These are phyloP conservation scores for Periconia macrospinosa DNA, from an alignment of 2,329 filamentous ascomycete genomes.

Conservation along the genomic window DNA sequence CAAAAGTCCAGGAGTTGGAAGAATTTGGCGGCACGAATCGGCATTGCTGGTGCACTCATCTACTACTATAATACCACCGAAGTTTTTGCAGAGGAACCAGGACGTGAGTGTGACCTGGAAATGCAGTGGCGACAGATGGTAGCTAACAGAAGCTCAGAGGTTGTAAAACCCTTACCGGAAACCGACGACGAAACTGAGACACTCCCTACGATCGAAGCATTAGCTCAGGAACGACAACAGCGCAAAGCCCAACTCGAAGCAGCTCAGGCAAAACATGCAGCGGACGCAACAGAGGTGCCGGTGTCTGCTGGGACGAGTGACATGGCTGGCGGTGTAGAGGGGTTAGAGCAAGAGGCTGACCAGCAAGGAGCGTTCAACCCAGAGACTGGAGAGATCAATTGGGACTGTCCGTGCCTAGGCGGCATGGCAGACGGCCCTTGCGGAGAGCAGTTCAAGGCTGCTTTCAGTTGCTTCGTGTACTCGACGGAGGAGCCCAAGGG, in stretches of 20 bases:
- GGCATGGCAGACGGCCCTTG: constrained; percentile 97
- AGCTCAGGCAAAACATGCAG: constrained; percentile 18
- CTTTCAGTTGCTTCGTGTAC: constrained; percentile 98
- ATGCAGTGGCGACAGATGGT: constrained; percentile 4
- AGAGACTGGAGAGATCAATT: constrained; percentile 99
- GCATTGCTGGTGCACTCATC: constrained; percentile 71
- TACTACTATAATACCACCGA: constrained; percentile 95
- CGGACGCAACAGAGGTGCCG: constrained; percentile 9
- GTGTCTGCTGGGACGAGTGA: constrained; percentile 22
- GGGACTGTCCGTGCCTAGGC: constrained; percentile 96
- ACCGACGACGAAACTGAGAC: constrained; percentile 45
- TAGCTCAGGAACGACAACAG: constrained; percentile 46
- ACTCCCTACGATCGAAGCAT: constrained; percentile 49
- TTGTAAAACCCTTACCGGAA: constrained; percentile 39
- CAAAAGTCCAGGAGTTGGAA: constrained; percentile 80
- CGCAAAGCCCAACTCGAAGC: constrained; percentile 37
- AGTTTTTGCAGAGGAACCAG: constrained; percentile 80
- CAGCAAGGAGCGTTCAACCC: constrained; percentile 96
- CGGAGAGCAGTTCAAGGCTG: constrained; percentile 90
- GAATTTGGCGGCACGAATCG: constrained; percentile 72
- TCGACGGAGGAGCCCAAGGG: constrained; percentile 94
- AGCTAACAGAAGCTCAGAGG: constrained; percentile 21
- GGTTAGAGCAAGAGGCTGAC: constrained; percentile 76
- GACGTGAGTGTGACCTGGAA: constrained; percentile 58
- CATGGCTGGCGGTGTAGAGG: constrained; percentile 47